A percentile compares a stretch with the other conserved stretches of the same genome.
phyloP scores from a whole-genome alignment of 768 basidiomycete genomes.

The Lactarius quietus region DNA sequence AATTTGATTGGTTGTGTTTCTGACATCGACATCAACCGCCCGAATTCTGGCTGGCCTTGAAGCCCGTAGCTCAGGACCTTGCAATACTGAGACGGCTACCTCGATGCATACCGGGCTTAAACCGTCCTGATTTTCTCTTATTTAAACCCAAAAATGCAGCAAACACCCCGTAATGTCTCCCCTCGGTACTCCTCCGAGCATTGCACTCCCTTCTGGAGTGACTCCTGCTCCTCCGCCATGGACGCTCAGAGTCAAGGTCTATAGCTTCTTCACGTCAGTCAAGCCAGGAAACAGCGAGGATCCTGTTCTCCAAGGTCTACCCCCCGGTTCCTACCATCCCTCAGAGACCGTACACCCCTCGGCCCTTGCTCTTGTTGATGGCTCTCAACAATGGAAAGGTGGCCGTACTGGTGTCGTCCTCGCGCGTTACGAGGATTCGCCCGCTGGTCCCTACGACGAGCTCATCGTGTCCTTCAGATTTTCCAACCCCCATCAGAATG shows the following conservation, averaged over 20 bases:
- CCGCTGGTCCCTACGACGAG: conserved; percentile 25
- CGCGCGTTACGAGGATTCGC: conserved; percentile 15
- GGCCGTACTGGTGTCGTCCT: conserved; percentile 1
- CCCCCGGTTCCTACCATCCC: conserved; percentile 18
- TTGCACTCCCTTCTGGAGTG: neutral
- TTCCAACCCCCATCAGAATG: conserved; percentile 3
- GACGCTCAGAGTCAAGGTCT: conserved; percentile 12
- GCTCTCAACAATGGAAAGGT: conserved; percentile 14
- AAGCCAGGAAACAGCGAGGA: conserved; percentile 12
- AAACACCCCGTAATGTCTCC: neutral
- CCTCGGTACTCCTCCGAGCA: neutral
- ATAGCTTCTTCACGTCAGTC: conserved; percentile 1
- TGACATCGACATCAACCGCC: too few relatives aligned
- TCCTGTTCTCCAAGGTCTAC: conserved; percentile 21
- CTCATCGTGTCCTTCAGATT: conserved; percentile 5
- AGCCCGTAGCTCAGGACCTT: neutral
- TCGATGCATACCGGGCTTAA: neutral
- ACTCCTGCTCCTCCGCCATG: conserved; percentile 15
- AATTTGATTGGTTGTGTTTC: too few relatives aligned
- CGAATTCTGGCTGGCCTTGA: too few relatives aligned
- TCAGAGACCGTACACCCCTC: conserved; percentile 19
- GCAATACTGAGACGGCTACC: neutral
- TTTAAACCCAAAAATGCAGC: neutral
- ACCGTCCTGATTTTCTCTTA: neutral
- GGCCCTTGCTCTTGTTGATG: conserved; percentile 16